phyloP scores from a whole-genome alignment of 768 basidiomycete species.

The Tricholomella constricta region DNA sequence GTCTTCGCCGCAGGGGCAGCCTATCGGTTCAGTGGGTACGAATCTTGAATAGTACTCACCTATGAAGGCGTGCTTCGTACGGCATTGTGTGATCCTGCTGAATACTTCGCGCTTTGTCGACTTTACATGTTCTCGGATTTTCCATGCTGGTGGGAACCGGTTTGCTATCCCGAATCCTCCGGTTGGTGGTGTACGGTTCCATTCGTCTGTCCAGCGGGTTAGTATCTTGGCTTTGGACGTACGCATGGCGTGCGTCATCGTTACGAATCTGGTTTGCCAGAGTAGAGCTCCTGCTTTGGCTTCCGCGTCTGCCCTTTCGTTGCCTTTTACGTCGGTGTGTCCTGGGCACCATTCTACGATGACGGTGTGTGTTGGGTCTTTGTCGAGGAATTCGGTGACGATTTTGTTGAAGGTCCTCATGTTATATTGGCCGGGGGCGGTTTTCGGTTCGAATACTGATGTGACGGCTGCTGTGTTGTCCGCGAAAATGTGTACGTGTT shows the following conservation, averaged over 20 bases:
- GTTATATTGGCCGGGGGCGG: constrained; percentile 19
- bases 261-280: not conserved
- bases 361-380: not conserved
- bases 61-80: constrained; percentile 25
- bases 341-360: not conserved
- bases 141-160: not conserved
- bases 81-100: constrained; percentile 21
- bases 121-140: not conserved
- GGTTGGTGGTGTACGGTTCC: not conserved
- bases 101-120: constrained; percentile 15
- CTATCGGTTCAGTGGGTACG: constrained; percentile 16
- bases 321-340: not conserved
- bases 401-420: not conserved
- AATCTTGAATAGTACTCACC: constrained; percentile 19
- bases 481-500: constrained; percentile 23
- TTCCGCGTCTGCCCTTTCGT: not conserved
- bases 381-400: not conserved
- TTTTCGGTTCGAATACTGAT: constrained; percentile 19
- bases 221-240: not conserved
- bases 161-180: not conserved
- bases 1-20: constrained; percentile 26
- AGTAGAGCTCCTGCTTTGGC: not conserved
- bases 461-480: constrained; percentile 11
- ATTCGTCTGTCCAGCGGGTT: not conserved
- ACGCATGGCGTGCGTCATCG: not conserved